Base-by-base conservation (phyloP, 257 asterid species). In the Scutellaria baicalensis region DNA sequence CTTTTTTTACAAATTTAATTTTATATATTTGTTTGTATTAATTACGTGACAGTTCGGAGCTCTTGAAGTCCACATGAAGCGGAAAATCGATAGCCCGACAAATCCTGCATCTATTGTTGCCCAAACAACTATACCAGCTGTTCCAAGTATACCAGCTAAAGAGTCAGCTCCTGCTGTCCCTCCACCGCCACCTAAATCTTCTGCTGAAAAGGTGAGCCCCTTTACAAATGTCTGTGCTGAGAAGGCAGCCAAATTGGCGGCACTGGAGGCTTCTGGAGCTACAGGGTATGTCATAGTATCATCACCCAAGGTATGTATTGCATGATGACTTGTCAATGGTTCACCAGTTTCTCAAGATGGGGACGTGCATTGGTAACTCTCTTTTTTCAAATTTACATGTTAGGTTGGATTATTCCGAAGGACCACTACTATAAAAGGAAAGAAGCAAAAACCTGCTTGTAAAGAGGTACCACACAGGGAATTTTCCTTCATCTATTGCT, bases 341-440 rank as follows among this genome's bases (percentile, higher is more conserved):
- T 20, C 27, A 35, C 50, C 55, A 14, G 38, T 75, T 55, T 27
- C 21, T 65, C 71, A 45, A 66, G 42, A 33, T n/a, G 51, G 27
- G 43, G 48, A 57, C 23, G 5, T 50, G 21, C 11, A 71, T 55
- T 48, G 6, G 13, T 62, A 66, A 77, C 59, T 48, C 44, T 65
- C 23, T 45, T 50, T 27, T 27, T 77, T 59, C 13, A 36, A n/a
- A 66, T 69, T 78, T 60, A 56, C 57, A 42, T 76, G 55, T 57
- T 62, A 89, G 96, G 98, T 92, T 45, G 98, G 98, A 68, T 78
- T 85, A 16, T 86, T 88, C 75, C 78, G 74, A 70, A 83, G 92
- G 78, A 87, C 85, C 75, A 85, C 82, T 82, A 82, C 87, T 61
- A 38, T 75, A 23, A 92, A 87, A 78, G 95, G 95, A 79, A 85